Percentiles rank a stretch among this genome's conserved stretches.
These are phyloP conservation scores for Reticulomyxa filosa DNA, from an alignment of 78 protist species.

Conservation along the genomic window DNA sequence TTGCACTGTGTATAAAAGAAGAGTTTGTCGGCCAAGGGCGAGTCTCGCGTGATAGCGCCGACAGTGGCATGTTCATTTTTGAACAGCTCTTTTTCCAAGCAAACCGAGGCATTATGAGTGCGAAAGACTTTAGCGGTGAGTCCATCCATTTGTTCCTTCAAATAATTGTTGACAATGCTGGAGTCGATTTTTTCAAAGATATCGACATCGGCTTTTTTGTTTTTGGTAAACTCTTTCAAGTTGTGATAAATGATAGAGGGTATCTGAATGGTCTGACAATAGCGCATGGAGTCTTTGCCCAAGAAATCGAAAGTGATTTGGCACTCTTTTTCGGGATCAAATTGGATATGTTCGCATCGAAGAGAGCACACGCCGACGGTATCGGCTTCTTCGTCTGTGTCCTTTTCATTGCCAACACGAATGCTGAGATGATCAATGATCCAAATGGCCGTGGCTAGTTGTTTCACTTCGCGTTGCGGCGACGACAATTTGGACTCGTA, in stretches of 20 bases:
- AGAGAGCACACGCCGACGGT: slow-evolving; percentile 96
- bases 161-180: slow-evolving; percentile 53
- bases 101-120: slow-evolving; percentile 92
- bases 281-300: slow-evolving; percentile 93
- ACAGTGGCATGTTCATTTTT: neutral
- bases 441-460: slow-evolving; percentile 64
- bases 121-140: slow-evolving; percentile 91
- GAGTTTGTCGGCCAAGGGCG: too few species aligned
- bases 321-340: slow-evolving; percentile 3
- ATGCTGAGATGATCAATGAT: slow-evolving; percentile 84
- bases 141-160: slow-evolving; percentile 64
- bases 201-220: slow-evolving; percentile 29
- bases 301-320: slow-evolving; percentile 64
- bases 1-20: too few species aligned
- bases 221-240: slow-evolving; percentile 6
- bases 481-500: slow-evolving; percentile 25
- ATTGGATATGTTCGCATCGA: slow-evolving; percentile 69
- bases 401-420: slow-evolving; percentile 91
- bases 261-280: slow-evolving; percentile 45
- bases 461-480: slow-evolving; percentile 25
- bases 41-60: too few species aligned
- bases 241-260: slow-evolving; percentile 10
- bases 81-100: slow-evolving; percentile 35
- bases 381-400: slow-evolving; percentile 73
- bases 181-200: slow-evolving; percentile 34